These are phyloP conservation scores for Aspergillus homomorphus DNA, from an alignment of 495 filamentous ascomycete species.

Conservation along the genomic window DNA sequence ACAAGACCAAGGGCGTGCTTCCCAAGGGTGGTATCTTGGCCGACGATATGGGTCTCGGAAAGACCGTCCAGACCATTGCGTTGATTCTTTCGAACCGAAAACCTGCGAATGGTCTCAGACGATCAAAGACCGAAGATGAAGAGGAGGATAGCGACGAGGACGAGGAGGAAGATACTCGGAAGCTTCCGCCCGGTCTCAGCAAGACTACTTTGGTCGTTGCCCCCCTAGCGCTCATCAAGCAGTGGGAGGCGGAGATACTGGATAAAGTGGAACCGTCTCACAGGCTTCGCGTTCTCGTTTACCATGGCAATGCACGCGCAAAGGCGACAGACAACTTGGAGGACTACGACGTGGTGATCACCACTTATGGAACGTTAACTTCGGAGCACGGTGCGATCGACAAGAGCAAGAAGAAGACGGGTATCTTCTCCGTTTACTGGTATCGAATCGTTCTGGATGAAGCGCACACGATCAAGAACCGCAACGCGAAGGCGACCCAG, in stretches of 20 bases:
- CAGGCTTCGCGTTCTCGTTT: slow-evolving; percentile 73
- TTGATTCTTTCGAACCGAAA: slow-evolving; percentile 81
- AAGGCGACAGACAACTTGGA: slow-evolving; percentile 72
- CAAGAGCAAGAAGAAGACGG: slow-evolving; percentile 60
- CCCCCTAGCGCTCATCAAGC: slow-evolving; percentile 91
- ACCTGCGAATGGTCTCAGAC: slow-evolving; percentile 48
- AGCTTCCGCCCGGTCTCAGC: slow-evolving; percentile 59
- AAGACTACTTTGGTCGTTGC: slow-evolving; percentile 88
- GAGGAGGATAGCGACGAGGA: slow-evolving; percentile 20
- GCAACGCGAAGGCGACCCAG: slow-evolving; percentile 90
- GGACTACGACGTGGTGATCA: slow-evolving; percentile 93
- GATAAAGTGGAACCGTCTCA: slow-evolving; percentile 68
- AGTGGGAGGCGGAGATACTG: slow-evolving; percentile 92
- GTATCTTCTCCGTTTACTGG: slow-evolving; percentile 90
- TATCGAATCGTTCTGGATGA: slow-evolving; percentile 94
- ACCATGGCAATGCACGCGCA: slow-evolving; percentile 82
- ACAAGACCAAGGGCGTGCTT: slow-evolving; percentile 69
- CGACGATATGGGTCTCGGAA: slow-evolving; percentile 93
- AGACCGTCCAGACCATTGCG: slow-evolving; percentile 86
- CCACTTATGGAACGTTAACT: slow-evolving; percentile 90
- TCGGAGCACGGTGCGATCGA: slow-evolving; percentile 76
- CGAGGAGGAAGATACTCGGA: slow-evolving; percentile 47
- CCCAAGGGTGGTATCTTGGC: slow-evolving; percentile 87
- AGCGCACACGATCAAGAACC: slow-evolving; percentile 97
- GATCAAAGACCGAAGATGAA: slow-evolving; percentile 21